phyloP scores from a whole-genome alignment of 2,329 filamentous ascomycete genomes.

The Neofusicoccum ribis region DNA sequence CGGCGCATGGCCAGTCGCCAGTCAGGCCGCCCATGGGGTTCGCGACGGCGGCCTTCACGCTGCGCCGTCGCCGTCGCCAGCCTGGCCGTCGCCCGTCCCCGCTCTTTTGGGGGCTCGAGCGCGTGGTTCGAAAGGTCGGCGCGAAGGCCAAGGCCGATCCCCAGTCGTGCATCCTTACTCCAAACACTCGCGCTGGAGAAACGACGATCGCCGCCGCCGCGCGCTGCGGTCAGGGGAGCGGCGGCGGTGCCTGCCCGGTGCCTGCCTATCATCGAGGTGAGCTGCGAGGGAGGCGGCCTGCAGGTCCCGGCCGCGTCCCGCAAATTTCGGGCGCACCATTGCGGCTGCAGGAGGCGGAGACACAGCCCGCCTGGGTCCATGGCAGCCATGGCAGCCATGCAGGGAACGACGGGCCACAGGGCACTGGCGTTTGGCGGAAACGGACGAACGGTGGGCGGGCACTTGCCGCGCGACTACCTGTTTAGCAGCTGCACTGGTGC shows the following conservation, averaged over 20 bases:
- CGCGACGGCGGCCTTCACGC: neutral
- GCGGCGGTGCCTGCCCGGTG: neutral
- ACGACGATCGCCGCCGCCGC: neutral
- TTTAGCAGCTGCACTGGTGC: conserved; percentile 6
- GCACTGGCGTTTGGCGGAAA: neutral
- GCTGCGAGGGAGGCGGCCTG: neutral
- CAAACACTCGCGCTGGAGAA: conserved; percentile 1
- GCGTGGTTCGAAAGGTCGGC: no score
- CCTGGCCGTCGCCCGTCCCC: neutral
- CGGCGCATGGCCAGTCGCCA: neutral
- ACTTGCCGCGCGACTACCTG: conserved; percentile 11
- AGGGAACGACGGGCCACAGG: neutral
- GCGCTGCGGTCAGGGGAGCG: neutral
- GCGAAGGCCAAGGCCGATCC: neutral
- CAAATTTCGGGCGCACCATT: no score
- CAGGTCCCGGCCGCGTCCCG: no score
- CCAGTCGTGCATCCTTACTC: conserved; percentile 1
- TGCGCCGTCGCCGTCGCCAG: no score
- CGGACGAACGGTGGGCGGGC: neutral
- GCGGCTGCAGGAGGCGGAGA: no score
- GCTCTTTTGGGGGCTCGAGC: neutral
- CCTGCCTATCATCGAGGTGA: neutral
- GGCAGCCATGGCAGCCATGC: neutral
- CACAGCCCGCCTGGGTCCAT: no score
- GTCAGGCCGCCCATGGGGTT: conserved; percentile 4